Evolutionary conservation across 345 rosid genomes (phyloP).

Genomic region (Diplotaxis tenuifolia): DNA sequence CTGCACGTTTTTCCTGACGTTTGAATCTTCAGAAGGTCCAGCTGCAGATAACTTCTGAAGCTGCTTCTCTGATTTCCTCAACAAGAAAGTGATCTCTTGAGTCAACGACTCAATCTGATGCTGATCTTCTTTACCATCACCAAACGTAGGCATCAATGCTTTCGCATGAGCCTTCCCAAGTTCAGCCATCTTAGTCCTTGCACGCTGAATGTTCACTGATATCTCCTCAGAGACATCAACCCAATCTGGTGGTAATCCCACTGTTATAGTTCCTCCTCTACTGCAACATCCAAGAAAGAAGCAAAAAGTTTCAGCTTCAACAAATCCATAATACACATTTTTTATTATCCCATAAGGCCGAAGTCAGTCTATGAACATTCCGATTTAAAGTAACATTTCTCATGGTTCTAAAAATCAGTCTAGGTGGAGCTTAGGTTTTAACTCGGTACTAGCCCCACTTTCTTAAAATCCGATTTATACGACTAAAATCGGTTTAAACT

Average conservation of each 20-base stretch:
- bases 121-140: slow-evolving; percentile 96
- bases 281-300: slow-evolving; percentile 13
- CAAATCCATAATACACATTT: background rate
- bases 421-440: background rate
- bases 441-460: too few species aligned
- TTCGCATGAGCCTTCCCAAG: slow-evolving; percentile 88
- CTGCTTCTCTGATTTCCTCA: slow-evolving; percentile 84
- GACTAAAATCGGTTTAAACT: too few species aligned
- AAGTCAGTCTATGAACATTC: too few species aligned
- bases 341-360: background rate
- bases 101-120: slow-evolving; percentile 79
- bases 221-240: slow-evolving; percentile 96
- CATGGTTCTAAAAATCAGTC: too few species aligned
- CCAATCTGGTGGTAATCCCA: slow-evolving; percentile 95
- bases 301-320: background rate
- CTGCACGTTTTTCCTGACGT: slow-evolving; percentile 95
- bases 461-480: too few species aligned
- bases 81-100: slow-evolving; percentile 67
- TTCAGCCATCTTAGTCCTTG: slow-evolving; percentile 68
- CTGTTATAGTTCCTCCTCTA: slow-evolving; percentile 73
- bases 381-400: background rate
- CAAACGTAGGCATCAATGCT: slow-evolving; percentile 98
- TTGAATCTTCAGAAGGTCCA: slow-evolving; percentile 91
- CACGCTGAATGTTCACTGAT: slow-evolving; percentile 73
- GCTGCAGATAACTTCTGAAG: slow-evolving; percentile 66